Evolutionary conservation across 2,329 filamentous ascomycete species (phyloP).

Genomic region (Aureobasidium sp.): DNA sequence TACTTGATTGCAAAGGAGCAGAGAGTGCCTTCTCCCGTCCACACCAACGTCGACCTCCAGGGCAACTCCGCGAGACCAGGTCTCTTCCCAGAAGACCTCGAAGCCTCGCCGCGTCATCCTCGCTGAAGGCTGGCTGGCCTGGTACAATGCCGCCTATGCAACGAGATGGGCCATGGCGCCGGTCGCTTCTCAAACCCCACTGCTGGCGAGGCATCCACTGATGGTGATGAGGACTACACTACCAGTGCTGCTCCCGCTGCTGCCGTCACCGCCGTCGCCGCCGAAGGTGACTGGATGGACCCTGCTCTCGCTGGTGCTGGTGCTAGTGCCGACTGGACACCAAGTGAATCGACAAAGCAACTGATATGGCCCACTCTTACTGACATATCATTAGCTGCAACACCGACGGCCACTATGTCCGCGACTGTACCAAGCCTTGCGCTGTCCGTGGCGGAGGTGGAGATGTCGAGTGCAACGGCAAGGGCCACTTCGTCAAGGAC

Average conservation of each 20-base stretch:
- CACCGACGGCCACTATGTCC: conserved; percentile 34
- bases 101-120: conserved; percentile 43
- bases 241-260: no score
- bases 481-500: conserved; percentile 31
- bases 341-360: no score
- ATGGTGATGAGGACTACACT: no score
- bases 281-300: conserved; percentile 41
- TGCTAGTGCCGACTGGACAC: conserved; percentile 7
- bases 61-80: conserved; percentile 48
- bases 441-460: conserved; percentile 9
- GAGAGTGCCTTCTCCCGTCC: conserved; percentile 42
- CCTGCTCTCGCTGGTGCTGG: background rate
- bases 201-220: no score
- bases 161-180: conserved; percentile 25
- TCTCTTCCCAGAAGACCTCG: conserved; percentile 42
- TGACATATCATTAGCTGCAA: conserved; percentile 29
- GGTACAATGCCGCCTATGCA: no score
- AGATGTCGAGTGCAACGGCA: conserved; percentile 27
- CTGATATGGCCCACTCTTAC: no score
- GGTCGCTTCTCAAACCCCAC: conserved; percentile 21
- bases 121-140: conserved; percentile 39
- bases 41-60: conserved; percentile 67
- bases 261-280: background rate
- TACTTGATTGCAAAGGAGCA: conserved; percentile 58
- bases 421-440: conserved; percentile 41